Evolutionary conservation across 371 early-diverging fungal genomes (phyloP), one percentile per base, ranked within the genome.

Genomic region (Mucor circinelloides): DNA sequence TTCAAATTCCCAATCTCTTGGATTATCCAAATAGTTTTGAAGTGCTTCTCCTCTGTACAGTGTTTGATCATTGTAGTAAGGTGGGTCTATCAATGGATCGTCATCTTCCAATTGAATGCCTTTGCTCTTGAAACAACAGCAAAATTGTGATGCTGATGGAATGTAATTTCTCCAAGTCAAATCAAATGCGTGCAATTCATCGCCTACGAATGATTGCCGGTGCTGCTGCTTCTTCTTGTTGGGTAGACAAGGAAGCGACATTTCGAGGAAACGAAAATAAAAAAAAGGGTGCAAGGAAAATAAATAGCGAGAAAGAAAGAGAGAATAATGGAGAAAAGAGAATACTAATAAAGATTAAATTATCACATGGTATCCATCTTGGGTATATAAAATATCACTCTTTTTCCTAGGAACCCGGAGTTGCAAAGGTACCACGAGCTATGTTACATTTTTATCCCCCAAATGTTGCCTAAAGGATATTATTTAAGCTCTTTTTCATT

Each of bases 131-230:
- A 64, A 66, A 31, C 67, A n/a, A 32, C 79, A 79, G 23, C 68
- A 72, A 36, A 78, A 63, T 19, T 72, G 75, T 15, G 71, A 66
- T 27, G 63, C 23, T 23, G 75, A 79, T 23, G 83, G 80, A 46
- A 82, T 44, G 54, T 82, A 82, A 50, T 82, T 80, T 58, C 72
- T 68, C 83, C 83, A 82, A 5, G 83, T 82, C 25, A 82, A 65
- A 54, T 82, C 83, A 64, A 82, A 82, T 9, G 77, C 80, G 62
- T 79, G 65, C 31, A 58, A 48, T 48, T 65, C 65, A 58, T 65
- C 44, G 46, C 54, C 54, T 17, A 52, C 25, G 8, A 54, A 54
- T 21, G 54, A 52, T 12, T 63, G 54, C 12, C 61, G 67, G 46
- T 34, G 52, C 34, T 36, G 58, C 54, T 69, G 64, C 28, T 13